A percentile compares a stretch with the other conserved stretches of the same genome.
These are phyloP conservation scores for Funneliformis geosporum DNA, from an alignment of 192 early-diverging fungal genomes.

Conservation along the genomic window DNA sequence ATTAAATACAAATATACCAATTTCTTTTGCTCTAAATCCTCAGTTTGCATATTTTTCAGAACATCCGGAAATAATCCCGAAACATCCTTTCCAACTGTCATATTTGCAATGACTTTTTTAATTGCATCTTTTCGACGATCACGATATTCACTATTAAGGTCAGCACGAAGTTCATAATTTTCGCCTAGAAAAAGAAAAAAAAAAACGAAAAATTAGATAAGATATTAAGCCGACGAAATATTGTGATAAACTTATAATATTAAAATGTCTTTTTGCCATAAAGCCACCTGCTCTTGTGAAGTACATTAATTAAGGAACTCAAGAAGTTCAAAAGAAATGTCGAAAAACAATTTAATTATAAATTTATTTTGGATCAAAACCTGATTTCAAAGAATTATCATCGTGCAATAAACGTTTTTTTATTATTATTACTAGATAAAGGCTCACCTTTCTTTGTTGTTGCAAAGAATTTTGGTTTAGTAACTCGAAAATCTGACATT, in stretches of 20 bases:
- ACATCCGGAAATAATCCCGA: constrained; percentile 94
- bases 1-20: constrained; percentile 97
- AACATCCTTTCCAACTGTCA: constrained; percentile 99
- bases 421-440: not conserved
- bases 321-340: not conserved
- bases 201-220: not conserved
- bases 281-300: not conserved
- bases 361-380: not conserved
- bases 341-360: not conserved
- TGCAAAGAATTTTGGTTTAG: constrained; percentile 71
- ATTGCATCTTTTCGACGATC: constrained; percentile 96
- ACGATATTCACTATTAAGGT: constrained; percentile 96
- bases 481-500: constrained; percentile 8
- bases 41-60: constrained; percentile 99
- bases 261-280: not conserved
- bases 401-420: not conserved
- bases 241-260: not conserved
- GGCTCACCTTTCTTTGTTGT: constrained; percentile 70
- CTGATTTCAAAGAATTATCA: not conserved
- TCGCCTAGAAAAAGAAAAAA: constrained; percentile 62
- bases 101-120: constrained; percentile 98
- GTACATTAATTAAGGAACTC: not conserved
- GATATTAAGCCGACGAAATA: not conserved
- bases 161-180: constrained; percentile 96
- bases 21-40: constrained; percentile 97